Conservation (phyloP, 306 rosid genomes). For the Heteromeles arbutifolia region DNA sequence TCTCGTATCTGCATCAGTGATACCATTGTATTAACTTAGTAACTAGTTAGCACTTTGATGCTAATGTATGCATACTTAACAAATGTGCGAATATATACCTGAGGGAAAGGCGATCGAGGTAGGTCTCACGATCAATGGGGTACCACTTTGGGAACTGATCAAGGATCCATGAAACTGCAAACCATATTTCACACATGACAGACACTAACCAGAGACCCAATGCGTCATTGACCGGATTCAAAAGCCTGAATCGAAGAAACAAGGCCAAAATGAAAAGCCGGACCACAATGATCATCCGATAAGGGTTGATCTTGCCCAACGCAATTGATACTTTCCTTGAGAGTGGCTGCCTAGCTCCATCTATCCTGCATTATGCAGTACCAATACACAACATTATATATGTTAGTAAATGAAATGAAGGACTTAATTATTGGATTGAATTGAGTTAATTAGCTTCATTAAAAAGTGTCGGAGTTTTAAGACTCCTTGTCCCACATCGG, state of each 20-base stretch:
- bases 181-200: conserved; percentile 87
- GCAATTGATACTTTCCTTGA: conserved; percentile 94
- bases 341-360: conserved; percentile 89
- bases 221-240: conserved; percentile 84
- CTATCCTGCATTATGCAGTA: conserved; percentile 45
- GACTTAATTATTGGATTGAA: neutral
- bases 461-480: neutral
- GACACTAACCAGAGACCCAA: conserved; percentile 86
- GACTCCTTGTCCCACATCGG: no score
- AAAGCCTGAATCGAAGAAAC: conserved; percentile 64
- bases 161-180: conserved; percentile 91
- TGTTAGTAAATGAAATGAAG: neutral
- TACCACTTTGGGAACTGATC: conserved; percentile 97
- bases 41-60: neutral
- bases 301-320: conserved; percentile 87
- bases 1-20: conserved; percentile 58
- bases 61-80: neutral
- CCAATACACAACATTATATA: neutral
- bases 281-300: conserved; percentile 83
- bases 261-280: conserved; percentile 68
- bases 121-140: conserved; percentile 89
- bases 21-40: neutral
- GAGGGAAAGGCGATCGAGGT: conserved; percentile 81
- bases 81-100: conserved; percentile 32
- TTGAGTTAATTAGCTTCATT: neutral